These are phyloP conservation scores for Rubia peregrina DNA, from an alignment of 305 asterid genomes.

Conservation along the genomic window DNA sequence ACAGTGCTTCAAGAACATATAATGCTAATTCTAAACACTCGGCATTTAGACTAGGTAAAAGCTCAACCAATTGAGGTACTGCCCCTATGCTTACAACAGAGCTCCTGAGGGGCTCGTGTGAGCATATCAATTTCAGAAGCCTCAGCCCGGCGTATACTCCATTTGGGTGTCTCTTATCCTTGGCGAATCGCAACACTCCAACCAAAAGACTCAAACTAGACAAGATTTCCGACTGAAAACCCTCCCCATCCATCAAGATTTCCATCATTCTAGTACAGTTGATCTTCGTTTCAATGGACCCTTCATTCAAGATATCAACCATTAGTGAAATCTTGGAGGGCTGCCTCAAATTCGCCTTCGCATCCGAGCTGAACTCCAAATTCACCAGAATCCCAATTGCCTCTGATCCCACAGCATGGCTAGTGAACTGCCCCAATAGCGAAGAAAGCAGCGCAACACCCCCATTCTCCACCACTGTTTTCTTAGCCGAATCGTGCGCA, in stretches of 20 bases:
- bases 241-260: conserved; percentile 30
- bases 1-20: conserved; percentile 30
- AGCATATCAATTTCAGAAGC: conserved; percentile 32
- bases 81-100: conserved; percentile 36
- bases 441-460: conserved; percentile 34
- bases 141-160: conserved; percentile 33
- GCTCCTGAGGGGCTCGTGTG: conserved; percentile 26
- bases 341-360: conserved; percentile 33
- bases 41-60: conserved; percentile 30
- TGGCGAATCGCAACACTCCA: conserved; percentile 35
- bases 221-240: conserved; percentile 28
- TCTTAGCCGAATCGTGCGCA: conserved; percentile 34
- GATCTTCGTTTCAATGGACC: conserved; percentile 37
- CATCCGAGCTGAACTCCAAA: conserved; percentile 31
- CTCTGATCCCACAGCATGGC: conserved; percentile 41
- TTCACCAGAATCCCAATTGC: conserved; percentile 36
- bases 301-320: conserved; percentile 43
- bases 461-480: conserved; percentile 30
- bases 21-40: conserved; percentile 37
- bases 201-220: conserved; percentile 41
- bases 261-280: conserved; percentile 35
- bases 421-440: conserved; percentile 35
- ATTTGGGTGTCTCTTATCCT: conserved; percentile 29
- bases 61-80: conserved; percentile 38
- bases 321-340: conserved; percentile 33